Percentiles rank a stretch among this genome's conserved stretches.
Evolutionary conservation across 352 stramenopile genomes (phyloP).

Genomic region (Pythium phragmitis): DNA sequence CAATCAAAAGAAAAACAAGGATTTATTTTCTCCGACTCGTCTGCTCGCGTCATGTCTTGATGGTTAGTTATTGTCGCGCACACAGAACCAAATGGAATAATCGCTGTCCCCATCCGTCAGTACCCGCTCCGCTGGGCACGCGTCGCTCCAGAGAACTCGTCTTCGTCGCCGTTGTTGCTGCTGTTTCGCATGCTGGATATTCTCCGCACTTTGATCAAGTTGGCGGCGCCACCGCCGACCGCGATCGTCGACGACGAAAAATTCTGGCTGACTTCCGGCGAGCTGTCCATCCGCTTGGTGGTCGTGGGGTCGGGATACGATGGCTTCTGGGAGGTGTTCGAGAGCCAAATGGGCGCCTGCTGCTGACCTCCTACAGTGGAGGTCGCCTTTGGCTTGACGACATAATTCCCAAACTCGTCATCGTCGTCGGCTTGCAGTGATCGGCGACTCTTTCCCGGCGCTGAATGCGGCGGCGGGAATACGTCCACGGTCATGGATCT

Average conservation of each 20-base stretch:
- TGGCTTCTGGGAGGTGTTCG: constrained; percentile 24
- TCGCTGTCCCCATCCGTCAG: background rate
- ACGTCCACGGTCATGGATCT: constrained; percentile 56
- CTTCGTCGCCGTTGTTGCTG: constrained; percentile 50
- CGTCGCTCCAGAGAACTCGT: constrained; percentile 16
- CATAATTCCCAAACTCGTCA: constrained; percentile 27
- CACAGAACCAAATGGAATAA: no score
- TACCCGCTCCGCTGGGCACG: constrained; percentile 12
- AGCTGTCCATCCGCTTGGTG: constrained; percentile 6
- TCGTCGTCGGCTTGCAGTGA: constrained; percentile 25
- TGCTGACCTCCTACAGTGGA: constrained; percentile 9
- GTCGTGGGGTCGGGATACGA: constrained; percentile 1
- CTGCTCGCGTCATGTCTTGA: background rate
- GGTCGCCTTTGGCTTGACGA: constrained; percentile 16
- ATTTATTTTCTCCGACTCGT: background rate
- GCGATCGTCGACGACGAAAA: constrained; percentile 17
- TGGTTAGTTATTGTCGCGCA: background rate
- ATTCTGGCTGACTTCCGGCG: constrained; percentile 3
- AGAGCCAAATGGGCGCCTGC: constrained; percentile 61
- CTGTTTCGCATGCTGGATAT: constrained; percentile 54
- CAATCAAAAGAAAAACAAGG: background rate
- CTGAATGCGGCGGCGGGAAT: constrained; percentile 68
- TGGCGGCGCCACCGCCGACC: constrained; percentile 52
- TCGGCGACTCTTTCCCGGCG: constrained; percentile 55
- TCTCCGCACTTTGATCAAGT: constrained; percentile 67